These are phyloP conservation scores for Paratinospora sagittata DNA, from an alignment of 164 flowering plant species.

Conservation along the genomic window DNA sequence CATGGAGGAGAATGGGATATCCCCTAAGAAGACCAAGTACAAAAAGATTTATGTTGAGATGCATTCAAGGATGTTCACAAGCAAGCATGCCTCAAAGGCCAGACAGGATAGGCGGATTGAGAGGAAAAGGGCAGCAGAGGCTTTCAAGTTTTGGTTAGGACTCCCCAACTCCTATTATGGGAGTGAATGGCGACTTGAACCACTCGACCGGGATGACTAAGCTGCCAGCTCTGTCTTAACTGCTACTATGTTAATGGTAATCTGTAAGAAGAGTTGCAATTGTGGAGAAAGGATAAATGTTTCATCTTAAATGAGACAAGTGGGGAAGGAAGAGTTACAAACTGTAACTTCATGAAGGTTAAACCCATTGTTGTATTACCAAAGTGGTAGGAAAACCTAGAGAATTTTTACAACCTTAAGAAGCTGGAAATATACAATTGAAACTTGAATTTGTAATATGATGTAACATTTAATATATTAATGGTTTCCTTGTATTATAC, in stretches of 20 bases:
- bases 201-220: conserved; percentile 28
- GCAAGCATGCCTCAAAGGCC: conserved; percentile 96
- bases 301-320: not conserved
- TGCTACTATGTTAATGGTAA: not conserved
- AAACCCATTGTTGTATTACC: conserved; percentile 1
- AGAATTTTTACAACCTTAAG: not conserved
- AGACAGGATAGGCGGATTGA: conserved; percentile 77
- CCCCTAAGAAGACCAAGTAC: conserved; percentile 83
- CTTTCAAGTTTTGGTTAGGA: conserved; percentile 97
- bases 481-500: not conserved
- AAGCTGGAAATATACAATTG: not conserved
- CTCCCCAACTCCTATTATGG: conserved; percentile 88
- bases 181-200: conserved; percentile 79
- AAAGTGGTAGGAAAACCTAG: not conserved
- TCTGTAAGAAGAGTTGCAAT: not conserved
- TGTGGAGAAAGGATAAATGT: not conserved
- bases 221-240: conserved; percentile 15
- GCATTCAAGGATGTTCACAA: conserved; percentile 97
- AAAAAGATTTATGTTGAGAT: conserved; percentile 86
- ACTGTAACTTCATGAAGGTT: not conserved
- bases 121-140: conserved; percentile 91
- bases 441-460: not conserved
- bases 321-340: not conserved
- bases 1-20: conserved; percentile 88
- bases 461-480: not conserved